These are phyloP conservation scores for Coriaria nepalensis DNA, from an alignment of 306 rosid genomes.

Conservation along the genomic window DNA sequence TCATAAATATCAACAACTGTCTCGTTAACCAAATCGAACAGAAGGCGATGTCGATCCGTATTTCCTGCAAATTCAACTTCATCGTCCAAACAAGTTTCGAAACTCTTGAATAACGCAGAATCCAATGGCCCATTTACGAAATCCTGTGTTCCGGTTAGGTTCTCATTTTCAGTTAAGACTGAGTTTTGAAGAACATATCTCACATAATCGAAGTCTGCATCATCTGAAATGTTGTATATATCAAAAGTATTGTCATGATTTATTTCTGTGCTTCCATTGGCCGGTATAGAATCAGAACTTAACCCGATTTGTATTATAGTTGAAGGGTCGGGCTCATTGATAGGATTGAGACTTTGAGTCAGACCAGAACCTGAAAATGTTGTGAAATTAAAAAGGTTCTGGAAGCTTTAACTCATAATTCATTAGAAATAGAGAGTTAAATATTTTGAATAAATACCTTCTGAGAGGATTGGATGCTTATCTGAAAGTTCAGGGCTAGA, in stretches of 20 bases:
- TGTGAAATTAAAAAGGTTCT: background rate
- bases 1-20: slow-evolving; percentile 38
- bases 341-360: slow-evolving; percentile 6
- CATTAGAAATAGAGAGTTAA: background rate
- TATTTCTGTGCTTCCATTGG: background rate
- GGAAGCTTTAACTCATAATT: background rate
- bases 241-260: slow-evolving; percentile 13
- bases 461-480: slow-evolving; percentile 6
- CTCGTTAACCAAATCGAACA: slow-evolving; percentile 56
- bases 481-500: slow-evolving; percentile 18
- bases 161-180: slow-evolving; percentile 37
- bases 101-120: slow-evolving; percentile 32
- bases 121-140: slow-evolving; percentile 40
- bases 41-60: slow-evolving; percentile 35
- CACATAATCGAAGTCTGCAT: slow-evolving; percentile 43
- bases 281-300: slow-evolving; percentile 14
- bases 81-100: slow-evolving; percentile 23
- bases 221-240: slow-evolving; percentile 10
- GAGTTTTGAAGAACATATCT: slow-evolving; percentile 46
- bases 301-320: slow-evolving; percentile 10
- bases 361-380: slow-evolving; percentile 22
- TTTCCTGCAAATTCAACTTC: slow-evolving; percentile 22
- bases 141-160: slow-evolving; percentile 21
- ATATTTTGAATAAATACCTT: slow-evolving; percentile 33
- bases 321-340: slow-evolving; percentile 14